A percentile compares a stretch with the other conserved stretches of the same genome.
These are phyloP conservation scores for Scutellaria barbata DNA, from an alignment of 257 asterid species.

Conservation along the genomic window DNA sequence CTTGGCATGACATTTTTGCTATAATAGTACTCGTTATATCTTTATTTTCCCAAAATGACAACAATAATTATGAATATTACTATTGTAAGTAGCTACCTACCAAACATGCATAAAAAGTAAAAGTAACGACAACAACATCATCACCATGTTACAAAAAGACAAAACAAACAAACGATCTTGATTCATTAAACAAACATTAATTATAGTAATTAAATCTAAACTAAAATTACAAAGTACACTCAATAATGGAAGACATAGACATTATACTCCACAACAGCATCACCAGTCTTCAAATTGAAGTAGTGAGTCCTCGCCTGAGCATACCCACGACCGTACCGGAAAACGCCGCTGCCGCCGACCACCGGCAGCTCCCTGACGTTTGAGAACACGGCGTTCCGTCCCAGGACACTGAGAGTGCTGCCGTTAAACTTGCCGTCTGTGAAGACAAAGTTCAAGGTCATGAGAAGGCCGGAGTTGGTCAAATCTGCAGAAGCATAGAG, in stretches of 20 bases:
- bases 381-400: constrained; percentile 43
- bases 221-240: too few relatives aligned
- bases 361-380: constrained; percentile 54
- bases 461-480: constrained; percentile 35
- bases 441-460: constrained; percentile 47
- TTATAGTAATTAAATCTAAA: too few relatives aligned
- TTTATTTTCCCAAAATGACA: too few relatives aligned
- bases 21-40: too few relatives aligned
- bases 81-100: too few relatives aligned
- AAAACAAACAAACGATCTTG: too few relatives aligned
- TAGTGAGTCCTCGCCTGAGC: constrained; percentile 45
- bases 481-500: constrained; percentile 50
- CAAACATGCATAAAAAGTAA: too few relatives aligned
- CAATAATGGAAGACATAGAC: constrained; percentile 53
- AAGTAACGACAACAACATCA: too few relatives aligned
- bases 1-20: too few relatives aligned
- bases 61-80: too few relatives aligned
- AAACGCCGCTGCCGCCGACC: constrained; percentile 57
- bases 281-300: constrained; percentile 29
- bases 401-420: constrained; percentile 52
- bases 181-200: too few relatives aligned
- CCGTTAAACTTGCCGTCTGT: constrained; percentile 52
- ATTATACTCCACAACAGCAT: constrained; percentile 53
- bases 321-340: constrained; percentile 51
- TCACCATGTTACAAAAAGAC: too few relatives aligned